A percentile compares a stretch with the other conserved stretches of the same genome.
Conservation (phyloP, 306 rosid species). For the Fragaria vesca region DNA sequence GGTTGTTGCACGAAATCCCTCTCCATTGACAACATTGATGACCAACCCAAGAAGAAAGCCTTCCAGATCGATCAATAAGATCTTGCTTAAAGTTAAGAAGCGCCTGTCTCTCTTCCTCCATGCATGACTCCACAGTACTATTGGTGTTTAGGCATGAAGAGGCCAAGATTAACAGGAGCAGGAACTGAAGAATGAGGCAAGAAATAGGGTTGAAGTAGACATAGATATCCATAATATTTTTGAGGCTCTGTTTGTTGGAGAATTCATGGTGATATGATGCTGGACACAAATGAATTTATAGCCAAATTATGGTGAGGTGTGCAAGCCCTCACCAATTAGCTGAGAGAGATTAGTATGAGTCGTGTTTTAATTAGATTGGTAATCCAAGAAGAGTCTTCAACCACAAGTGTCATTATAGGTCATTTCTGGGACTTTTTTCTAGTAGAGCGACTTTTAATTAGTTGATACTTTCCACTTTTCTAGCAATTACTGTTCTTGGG, state of each 20-base stretch:
- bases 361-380: neutral
- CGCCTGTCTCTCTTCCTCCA: neutral
- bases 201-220: neutral
- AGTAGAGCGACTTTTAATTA: no score
- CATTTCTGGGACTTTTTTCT: no score
- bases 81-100: conserved; percentile 10
- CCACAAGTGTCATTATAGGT: no score
- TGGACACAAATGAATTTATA: neutral
- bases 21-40: neutral
- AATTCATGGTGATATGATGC: neutral
- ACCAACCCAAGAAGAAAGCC: conserved; percentile 5
- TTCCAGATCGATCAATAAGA: neutral
- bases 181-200: neutral
- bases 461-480: no score
- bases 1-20: neutral
- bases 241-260: neutral
- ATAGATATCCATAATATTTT: neutral
- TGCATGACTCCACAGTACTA: neutral
- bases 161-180: neutral
- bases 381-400: neutral
- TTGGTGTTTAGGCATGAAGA: neutral
- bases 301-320: neutral
- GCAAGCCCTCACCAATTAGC: neutral
- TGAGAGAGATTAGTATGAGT: neutral
- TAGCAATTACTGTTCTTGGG: no score